Evolutionary conservation across 164 flowering plant genomes (phyloP), one percentile per base, ranked within the genome.

Genomic region (Amborella trichopoda): DNA sequence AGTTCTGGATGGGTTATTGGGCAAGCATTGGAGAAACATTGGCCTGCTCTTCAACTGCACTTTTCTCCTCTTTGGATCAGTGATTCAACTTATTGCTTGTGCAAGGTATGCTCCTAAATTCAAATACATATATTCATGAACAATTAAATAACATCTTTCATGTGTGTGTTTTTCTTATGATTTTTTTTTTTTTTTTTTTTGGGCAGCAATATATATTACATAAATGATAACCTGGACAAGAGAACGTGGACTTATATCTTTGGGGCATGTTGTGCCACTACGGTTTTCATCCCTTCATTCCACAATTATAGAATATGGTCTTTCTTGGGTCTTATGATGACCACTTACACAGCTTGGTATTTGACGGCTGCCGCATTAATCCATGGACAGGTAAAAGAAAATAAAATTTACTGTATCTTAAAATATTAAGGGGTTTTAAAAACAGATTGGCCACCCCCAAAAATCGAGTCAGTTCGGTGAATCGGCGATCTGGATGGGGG

Each of bases 241-340:
- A 75, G 89, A 61, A 77, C 90, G 54, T 81, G 90, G 90, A 81
- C 90, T 3, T 81, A 81, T 58, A 77, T 84, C 26, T 84, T 84
- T 49, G 95, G 95, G 24, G 90, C 95, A 43, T 84, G 95, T 56
- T 84, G 95, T 61, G 85, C 82, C 21, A 73, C 80, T 4, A 81
- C 89, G 5, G 89, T 75, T 47, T 81, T 81, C 66, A 75, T 84
- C 20, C 94, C 94, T 13, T 84, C 94, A 1, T 84, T 79, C 40
- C 90, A 84, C 73, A 85, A 84, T 64, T 84, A 84, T 65, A 63
- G 95, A 53, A 66, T 84, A 42, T 84, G 94, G 89, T 84, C 94
- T 19, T 84, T 84, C 53, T 58, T 84, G 27, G 95, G 95, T 2
- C 85, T 85, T 32, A 63, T 76, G 3, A 86, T 86, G 95, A 86